Evolutionary conservation across 306 rosid species (phyloP).

Genomic region (Gastrolobium villosum): DNA sequence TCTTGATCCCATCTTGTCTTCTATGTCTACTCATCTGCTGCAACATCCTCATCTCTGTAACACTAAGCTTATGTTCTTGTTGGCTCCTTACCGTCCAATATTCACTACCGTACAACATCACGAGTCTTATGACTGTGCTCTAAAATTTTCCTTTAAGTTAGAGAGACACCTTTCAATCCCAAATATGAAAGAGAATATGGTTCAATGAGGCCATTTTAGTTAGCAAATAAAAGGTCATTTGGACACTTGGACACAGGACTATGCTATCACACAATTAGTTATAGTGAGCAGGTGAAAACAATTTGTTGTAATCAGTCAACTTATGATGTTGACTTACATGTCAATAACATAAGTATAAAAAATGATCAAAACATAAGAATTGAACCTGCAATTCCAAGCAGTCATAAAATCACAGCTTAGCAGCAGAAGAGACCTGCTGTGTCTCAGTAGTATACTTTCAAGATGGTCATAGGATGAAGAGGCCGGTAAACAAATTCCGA

Average conservation of each 20-base stretch:
- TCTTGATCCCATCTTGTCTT: neutral
- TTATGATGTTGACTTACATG: slow-evolving; percentile 12
- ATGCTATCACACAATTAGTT: slow-evolving; percentile 12
- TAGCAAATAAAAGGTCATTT: slow-evolving; percentile 1
- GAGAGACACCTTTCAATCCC: neutral
- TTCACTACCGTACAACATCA: neutral
- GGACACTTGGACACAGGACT: slow-evolving; percentile 12
- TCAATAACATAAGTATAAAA: slow-evolving; percentile 31
- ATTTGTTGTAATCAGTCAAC: neutral
- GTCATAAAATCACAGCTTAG: slow-evolving; percentile 86
- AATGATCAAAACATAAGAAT: slow-evolving; percentile 25
- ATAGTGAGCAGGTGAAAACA: slow-evolving; percentile 15
- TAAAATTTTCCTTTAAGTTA: neutral
- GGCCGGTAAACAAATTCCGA: slow-evolving; percentile 39
- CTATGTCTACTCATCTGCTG: neutral
- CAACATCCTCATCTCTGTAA: neutral
- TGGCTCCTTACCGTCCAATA: neutral
- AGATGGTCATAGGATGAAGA: slow-evolving; percentile 47
- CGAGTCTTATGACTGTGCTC: neutral
- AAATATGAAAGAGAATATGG: neutral
- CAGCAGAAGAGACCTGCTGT: slow-evolving; percentile 75
- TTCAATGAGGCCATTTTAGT: slow-evolving; percentile 16
- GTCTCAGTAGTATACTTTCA: slow-evolving; percentile 71
- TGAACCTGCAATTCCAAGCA: slow-evolving; percentile 93
- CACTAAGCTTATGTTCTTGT: neutral